Conservation (phyloP, 192 early-diverging fungal species). For the Coemansia sp. region DNA sequence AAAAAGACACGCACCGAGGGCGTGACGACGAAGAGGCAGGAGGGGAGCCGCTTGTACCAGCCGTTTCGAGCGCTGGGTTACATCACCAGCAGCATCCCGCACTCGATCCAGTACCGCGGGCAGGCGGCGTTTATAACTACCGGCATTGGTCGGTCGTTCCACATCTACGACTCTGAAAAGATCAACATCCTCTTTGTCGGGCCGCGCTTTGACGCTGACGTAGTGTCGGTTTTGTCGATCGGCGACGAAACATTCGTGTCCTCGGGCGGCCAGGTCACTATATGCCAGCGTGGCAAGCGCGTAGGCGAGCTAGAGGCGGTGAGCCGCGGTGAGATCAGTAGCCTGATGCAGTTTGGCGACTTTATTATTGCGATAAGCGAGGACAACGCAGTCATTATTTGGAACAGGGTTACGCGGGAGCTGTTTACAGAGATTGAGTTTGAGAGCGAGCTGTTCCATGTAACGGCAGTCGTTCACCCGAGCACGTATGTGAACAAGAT, state of each 20-base stretch:
- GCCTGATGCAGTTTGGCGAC: constrained; percentile 72
- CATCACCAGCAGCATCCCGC: constrained; percentile 76
- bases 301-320: constrained; percentile 17
- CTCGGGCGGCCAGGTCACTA: constrained; percentile 57
- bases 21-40: not conserved
- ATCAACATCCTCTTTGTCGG: constrained; percentile 79
- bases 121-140: constrained; percentile 79
- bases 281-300: constrained; percentile 60
- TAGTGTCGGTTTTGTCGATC: constrained; percentile 67
- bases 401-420: constrained; percentile 70
- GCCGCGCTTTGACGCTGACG: constrained; percentile 61
- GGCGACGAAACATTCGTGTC: constrained; percentile 76
- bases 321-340: constrained; percentile 53
- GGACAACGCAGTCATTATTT: constrained; percentile 76
- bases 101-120: constrained; percentile 75
- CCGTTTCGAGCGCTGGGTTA: constrained; percentile 93
- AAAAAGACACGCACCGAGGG: constrained; percentile 26
- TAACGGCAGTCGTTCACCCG: constrained; percentile 82
- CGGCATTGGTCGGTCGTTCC: constrained; percentile 82
- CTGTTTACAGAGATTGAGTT: constrained; percentile 73
- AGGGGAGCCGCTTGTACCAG: constrained; percentile 62
- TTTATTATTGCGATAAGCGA: constrained; percentile 73
- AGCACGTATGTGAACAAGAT: constrained; percentile 98
- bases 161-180: constrained; percentile 81
- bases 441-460: constrained; percentile 61